Evolutionary conservation across 2,329 filamentous ascomycete genomes (phyloP), one percentile per base, ranked within the genome.

Genomic region (Colletotrichum lini): DNA sequence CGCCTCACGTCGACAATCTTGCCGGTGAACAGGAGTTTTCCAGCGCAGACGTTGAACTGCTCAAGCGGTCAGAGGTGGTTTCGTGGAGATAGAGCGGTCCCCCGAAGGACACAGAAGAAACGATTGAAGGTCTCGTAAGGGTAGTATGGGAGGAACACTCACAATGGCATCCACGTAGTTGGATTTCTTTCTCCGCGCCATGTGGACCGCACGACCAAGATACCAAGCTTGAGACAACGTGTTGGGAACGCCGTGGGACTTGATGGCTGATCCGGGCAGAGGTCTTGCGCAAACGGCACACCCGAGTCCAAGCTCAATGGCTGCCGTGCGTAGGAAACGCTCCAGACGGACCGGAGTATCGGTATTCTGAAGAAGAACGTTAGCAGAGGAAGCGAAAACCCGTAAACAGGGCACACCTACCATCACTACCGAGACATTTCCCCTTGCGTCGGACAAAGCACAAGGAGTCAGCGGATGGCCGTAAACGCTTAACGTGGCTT

Each of bases 1-100:
- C 82, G 78, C n/a, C 76, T 75, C 1, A 84, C 82, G 50, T 83
- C 80, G 30, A 82, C 52, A n/a, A 83, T 81, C 67, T 84, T 84
- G 23, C 82, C 82, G 0, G 77, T 80, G 52, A 80, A 84, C 1
- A 84, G 77, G 0, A 83, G 72, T 47, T 79, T 79, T 53, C 81
- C 49, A 18, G 49, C 23, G 13, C 49, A 52, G 8, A 52, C 23
- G 13, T 52, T 8, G 23, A 52, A 52, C 49, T 52, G 3, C 1
- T 2, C 23, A 30, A 16, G 2, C 15, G 23, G 23, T 18, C 23
- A 26, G 15, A 52, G 21, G 10, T 52, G 23, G 23, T 8, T 45
- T 5, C 2, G 7, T 45, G 26, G 26, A 18, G 15, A 45, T 45
- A 45, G 15, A 18, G 4, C 18, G 15, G 13, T 45, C 15, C 4